Percentiles rank a stretch among this genome's conserved stretches.
phyloP scores from a whole-genome alignment of 2,329 filamentous ascomycete genomes.

The Microascus cirrosus region DNA sequence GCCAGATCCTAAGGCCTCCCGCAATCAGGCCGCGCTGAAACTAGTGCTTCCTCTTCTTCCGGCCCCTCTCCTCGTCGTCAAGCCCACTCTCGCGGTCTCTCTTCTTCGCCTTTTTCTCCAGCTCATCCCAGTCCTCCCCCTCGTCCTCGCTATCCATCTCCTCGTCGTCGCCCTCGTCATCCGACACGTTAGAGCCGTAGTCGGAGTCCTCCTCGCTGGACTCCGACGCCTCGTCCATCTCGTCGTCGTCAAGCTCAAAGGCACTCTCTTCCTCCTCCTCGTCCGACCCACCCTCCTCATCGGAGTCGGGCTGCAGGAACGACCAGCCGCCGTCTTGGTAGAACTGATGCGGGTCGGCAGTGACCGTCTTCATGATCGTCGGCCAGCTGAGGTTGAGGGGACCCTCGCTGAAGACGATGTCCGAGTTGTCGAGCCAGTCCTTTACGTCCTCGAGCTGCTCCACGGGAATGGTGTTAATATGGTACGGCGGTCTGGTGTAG shows the following conservation, averaged over 20 bases:
- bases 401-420: conserved; percentile 89
- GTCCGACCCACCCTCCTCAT: conserved; percentile 66
- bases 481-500: conserved; percentile 77
- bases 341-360: conserved; percentile 86
- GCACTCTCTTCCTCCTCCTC: conserved; percentile 84
- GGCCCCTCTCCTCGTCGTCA: conserved; percentile 57
- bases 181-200: conserved; percentile 81
- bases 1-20: neutral
- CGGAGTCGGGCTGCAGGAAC: conserved; percentile 79
- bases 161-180: conserved; percentile 68
- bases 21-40: too few relatives aligned
- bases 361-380: conserved; percentile 99
- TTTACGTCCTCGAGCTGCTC: conserved; percentile 92
- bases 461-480: conserved; percentile 97
- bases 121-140: conserved; percentile 86
- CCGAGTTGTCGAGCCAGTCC: conserved; percentile 92
- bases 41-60: conserved; percentile 54
- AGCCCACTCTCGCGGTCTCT: conserved; percentile 58
- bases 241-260: conserved; percentile 82
- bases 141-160: conserved; percentile 60
- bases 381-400: conserved; percentile 98
- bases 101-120: conserved; percentile 85
- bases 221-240: conserved; percentile 72
- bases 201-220: conserved; percentile 76
- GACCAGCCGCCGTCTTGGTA: conserved; percentile 93